These are phyloP conservation scores for Bipolaris sorokiniana DNA, from an alignment of 2,329 filamentous ascomycete genomes.

Conservation along the genomic window DNA sequence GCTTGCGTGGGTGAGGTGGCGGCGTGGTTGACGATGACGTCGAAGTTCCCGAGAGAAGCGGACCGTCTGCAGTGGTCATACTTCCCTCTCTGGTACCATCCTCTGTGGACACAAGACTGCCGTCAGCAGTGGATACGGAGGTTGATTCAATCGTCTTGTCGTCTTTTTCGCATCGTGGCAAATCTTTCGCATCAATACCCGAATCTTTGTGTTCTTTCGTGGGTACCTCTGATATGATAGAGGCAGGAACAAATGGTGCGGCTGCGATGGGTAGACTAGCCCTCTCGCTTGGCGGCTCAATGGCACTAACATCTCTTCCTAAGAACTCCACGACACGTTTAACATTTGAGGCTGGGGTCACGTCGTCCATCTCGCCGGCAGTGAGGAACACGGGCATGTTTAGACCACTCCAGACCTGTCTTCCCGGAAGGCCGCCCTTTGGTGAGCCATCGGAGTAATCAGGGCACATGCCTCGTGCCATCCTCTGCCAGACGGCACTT, in stretches of 20 bases:
- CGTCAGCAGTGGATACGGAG: slow-evolving; percentile 23
- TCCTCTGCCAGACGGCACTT: slow-evolving; percentile 81
- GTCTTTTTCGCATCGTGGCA: slow-evolving; percentile 32
- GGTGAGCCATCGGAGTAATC: slow-evolving; percentile 60
- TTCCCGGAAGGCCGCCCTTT: slow-evolving; percentile 70
- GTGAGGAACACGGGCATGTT: slow-evolving; percentile 78
- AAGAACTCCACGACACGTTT: slow-evolving; percentile 66
- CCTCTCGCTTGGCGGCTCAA: slow-evolving; percentile 38
- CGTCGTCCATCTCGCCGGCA: slow-evolving; percentile 74
- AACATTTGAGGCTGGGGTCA: slow-evolving; percentile 76
- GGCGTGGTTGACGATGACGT: slow-evolving; percentile 17
- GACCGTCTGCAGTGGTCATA: slow-evolving; percentile 20
- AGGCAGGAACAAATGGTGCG: slow-evolving; percentile 54
- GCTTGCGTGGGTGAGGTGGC: slow-evolving; percentile 35
- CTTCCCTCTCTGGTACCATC: slow-evolving; percentile 45
- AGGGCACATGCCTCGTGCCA: slow-evolving; percentile 75
- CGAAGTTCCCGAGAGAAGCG: slow-evolving; percentile 10
- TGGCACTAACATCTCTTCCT: slow-evolving; percentile 46
- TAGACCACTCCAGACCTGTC: slow-evolving; percentile 74
- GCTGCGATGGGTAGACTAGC: slow-evolving; percentile 57
- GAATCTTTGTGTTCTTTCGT: slow-evolving; percentile 45
- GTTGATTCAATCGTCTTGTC: slow-evolving; percentile 21
- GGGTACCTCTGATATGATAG: slow-evolving; percentile 23
- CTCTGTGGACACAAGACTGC: slow-evolving; percentile 26
- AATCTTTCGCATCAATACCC: slow-evolving; percentile 39